A percentile compares a stretch with the other conserved stretches of the same genome.
These are phyloP conservation scores for Gymnopilus junonius DNA, from an alignment of 768 basidiomycete genomes.

Conservation along the genomic window DNA sequence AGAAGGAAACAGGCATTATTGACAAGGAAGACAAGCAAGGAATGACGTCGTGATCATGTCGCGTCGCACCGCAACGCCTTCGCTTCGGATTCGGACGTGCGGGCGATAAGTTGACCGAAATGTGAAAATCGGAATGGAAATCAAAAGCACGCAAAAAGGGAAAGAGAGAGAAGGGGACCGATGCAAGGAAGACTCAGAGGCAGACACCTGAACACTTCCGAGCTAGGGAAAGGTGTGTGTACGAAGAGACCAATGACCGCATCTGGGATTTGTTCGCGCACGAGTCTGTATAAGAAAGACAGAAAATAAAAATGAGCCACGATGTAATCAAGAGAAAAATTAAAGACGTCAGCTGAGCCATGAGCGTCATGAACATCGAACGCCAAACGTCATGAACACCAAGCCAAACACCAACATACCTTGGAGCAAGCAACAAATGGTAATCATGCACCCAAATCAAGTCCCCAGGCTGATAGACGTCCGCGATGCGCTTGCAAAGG, in stretches of 20 bases:
- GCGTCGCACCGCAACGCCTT: too few relatives aligned
- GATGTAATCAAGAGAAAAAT: not conserved
- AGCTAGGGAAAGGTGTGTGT: constrained; percentile 97
- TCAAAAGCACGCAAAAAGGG: not conserved
- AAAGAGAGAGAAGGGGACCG: not conserved
- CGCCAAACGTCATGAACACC: too few relatives aligned
- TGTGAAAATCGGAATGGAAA: not conserved
- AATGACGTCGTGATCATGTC: too few relatives aligned
- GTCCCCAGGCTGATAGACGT: constrained; percentile 86
- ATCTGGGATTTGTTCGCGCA: constrained; percentile 72
- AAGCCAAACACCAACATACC: constrained; percentile 31
- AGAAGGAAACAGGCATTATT: too few relatives aligned
- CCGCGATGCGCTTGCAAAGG: constrained; percentile 77
- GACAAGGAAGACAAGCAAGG: too few relatives aligned
- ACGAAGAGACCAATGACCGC: constrained; percentile 90
- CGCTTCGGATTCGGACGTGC: too few relatives aligned
- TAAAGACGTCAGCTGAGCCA: too few relatives aligned
- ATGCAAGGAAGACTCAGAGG: constrained; percentile 57
- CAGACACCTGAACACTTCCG: constrained; percentile 93
- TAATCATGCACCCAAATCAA: constrained; percentile 96
- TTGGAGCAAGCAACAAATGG: constrained; percentile 90
- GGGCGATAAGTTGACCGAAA: not conserved
- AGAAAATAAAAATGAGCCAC: not conserved
- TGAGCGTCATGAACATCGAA: too few relatives aligned
- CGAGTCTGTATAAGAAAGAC: constrained; percentile 49